Evolutionary conservation across 208 protist species (phyloP).

Genomic region (Strigomonas culicis): DNA sequence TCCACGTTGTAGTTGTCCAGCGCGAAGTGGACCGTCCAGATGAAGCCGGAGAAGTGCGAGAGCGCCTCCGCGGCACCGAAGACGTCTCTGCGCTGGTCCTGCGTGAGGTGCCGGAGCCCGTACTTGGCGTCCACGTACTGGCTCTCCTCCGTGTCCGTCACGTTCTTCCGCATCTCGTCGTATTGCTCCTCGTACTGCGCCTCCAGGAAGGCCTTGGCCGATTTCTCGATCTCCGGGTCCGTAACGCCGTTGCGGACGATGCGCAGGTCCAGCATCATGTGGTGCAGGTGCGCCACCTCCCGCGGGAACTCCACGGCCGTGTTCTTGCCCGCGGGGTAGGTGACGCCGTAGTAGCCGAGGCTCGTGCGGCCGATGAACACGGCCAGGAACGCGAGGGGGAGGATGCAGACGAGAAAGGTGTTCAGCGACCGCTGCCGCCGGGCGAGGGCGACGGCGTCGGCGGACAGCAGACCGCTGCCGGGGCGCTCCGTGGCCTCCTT

Average conservation of each 20-base stretch:
- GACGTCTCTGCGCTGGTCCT: constrained; percentile 31
- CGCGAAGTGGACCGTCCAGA: constrained; percentile 81
- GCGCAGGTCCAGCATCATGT: constrained; percentile 41
- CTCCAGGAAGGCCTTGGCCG: constrained; percentile 31
- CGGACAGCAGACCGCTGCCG: constrained; percentile 5
- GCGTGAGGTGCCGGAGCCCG: constrained; percentile 18
- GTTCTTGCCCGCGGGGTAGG: constrained; percentile 35
- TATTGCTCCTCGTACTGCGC: constrained; percentile 29
- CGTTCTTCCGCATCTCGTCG: constrained; percentile 35
- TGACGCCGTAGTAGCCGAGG: constrained; percentile 27
- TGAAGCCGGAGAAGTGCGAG: constrained; percentile 72
- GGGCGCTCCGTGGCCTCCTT: neutral
- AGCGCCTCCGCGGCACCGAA: constrained; percentile 62
- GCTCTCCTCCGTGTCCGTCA: constrained; percentile 20
- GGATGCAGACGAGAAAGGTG: constrained; percentile 38
- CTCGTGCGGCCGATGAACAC: constrained; percentile 34
- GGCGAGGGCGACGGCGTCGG: constrained; percentile 20
- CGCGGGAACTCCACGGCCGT: constrained; percentile 32
- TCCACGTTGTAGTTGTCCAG: constrained; percentile 80
- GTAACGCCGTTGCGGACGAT: constrained; percentile 38
- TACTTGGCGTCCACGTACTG: constrained; percentile 19
- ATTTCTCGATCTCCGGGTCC: constrained; percentile 32
- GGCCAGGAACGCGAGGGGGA: constrained; percentile 30
- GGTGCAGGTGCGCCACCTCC: constrained; percentile 61
- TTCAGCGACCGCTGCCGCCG: constrained; percentile 56